These are phyloP conservation scores for Jatropha multifida DNA, from an alignment of 441 rosid genomes.

Conservation along the genomic window DNA sequence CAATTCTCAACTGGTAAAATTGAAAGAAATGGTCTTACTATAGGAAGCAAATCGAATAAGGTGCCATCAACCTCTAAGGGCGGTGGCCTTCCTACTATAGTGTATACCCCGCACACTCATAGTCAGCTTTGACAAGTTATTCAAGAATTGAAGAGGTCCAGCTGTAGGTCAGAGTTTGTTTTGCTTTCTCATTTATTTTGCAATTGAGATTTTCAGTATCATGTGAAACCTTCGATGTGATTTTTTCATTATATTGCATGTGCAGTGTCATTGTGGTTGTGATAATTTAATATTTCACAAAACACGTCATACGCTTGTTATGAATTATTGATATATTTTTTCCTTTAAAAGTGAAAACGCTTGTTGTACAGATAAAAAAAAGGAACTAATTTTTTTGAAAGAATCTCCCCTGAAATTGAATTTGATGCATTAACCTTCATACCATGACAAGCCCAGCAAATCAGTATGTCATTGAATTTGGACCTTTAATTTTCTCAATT, in stretches of 20 bases:
- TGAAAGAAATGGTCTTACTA: slow-evolving; percentile 33
- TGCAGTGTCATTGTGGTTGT: slow-evolving; percentile 1
- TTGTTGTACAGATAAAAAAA: no score
- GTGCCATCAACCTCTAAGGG: slow-evolving; percentile 32
- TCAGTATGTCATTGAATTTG: background rate
- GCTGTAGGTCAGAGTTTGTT: slow-evolving; percentile 59
- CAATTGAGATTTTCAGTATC: slow-evolving; percentile 8
- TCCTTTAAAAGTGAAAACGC: no score
- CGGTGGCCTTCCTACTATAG: slow-evolving; percentile 63
- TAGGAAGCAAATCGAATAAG: slow-evolving; percentile 36
- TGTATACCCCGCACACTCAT: slow-evolving; percentile 89
- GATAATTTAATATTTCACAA: background rate
- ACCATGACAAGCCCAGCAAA: background rate
- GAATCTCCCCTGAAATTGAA: background rate
- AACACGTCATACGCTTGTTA: no score
- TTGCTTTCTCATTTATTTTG: background rate
- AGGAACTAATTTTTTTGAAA: background rate
- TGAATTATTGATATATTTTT: no score
- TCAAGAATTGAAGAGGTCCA: slow-evolving; percentile 82
- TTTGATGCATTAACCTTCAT: background rate
- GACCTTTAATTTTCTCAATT: slow-evolving; percentile 17
- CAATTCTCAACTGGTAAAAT: slow-evolving; percentile 57
- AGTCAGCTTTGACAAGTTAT: slow-evolving; percentile 96
- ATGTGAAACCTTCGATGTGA: background rate
- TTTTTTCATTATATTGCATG: slow-evolving; percentile 3